These are phyloP conservation scores for Diaporthe sp. DNA, from an alignment of 2,329 filamentous ascomycete species.

Conservation along the genomic window DNA sequence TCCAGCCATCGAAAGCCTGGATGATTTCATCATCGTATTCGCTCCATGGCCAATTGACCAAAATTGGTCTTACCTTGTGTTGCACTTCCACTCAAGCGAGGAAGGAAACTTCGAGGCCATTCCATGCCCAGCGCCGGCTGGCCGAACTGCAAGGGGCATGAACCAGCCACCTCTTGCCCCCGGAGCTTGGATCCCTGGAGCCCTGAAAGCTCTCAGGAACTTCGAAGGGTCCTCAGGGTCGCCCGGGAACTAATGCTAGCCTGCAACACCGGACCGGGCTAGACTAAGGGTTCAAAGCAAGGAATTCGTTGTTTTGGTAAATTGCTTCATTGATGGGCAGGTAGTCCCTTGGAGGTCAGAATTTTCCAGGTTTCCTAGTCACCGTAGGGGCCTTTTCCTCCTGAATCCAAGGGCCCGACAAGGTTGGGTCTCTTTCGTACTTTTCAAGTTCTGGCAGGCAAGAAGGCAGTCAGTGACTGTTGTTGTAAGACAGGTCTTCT, in stretches of 20 bases:
- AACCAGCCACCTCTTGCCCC: slow-evolving; percentile 7
- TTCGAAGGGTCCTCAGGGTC: slow-evolving; percentile 22
- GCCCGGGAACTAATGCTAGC: slow-evolving; percentile 29
- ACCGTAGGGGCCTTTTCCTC: neutral
- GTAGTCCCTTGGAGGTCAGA: neutral
- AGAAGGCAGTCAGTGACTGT: neutral
- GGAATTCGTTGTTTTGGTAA: slow-evolving; percentile 5
- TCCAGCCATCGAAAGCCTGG: neutral
- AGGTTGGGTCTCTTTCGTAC: neutral
- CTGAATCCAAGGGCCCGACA: no score
- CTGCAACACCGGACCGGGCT: slow-evolving; percentile 3
- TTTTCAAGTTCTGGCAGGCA: neutral
- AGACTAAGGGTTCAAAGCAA: slow-evolving; percentile 25
- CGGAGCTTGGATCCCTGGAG: slow-evolving; percentile 14
- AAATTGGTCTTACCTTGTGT: neutral
- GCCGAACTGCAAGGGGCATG: neutral
- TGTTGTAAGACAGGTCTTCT: no score
- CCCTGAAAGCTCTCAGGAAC: neutral
- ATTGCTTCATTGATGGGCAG: slow-evolving; percentile 14
- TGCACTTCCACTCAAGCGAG: neutral
- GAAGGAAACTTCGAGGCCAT: neutral
- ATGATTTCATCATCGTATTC: neutral
- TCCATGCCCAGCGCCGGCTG: neutral
- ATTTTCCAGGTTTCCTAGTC: slow-evolving; percentile 1
- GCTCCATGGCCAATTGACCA: neutral